A percentile compares a stretch with the other conserved stretches of the same genome.
Conservation (phyloP, 1,284 basidiomycete genomes). For the Moesziomyces globuligerus region DNA sequence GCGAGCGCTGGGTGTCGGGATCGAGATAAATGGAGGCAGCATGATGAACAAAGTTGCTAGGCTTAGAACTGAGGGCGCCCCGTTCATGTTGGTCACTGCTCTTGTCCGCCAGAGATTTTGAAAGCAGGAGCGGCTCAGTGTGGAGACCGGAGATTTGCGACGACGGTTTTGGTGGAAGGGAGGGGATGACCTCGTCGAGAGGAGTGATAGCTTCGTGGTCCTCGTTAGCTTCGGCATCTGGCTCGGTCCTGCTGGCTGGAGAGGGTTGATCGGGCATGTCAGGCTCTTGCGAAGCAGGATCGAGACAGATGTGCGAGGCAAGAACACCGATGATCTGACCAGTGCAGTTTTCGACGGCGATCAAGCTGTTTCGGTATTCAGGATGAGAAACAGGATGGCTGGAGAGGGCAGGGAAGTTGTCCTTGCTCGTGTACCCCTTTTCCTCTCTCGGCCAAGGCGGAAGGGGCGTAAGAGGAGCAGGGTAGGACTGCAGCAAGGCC, state of each 20-base stretch:
- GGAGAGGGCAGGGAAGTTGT: constrained; percentile 18
- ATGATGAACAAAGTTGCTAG: constrained; percentile 13
- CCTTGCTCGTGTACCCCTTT: constrained; percentile 38
- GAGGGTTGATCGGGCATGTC: neutral
- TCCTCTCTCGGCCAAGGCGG: constrained; percentile 33
- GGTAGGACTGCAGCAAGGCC: constrained; percentile 34
- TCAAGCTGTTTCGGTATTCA: constrained; percentile 50
- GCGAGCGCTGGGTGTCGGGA: neutral
- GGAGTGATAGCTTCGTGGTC: constrained; percentile 24
- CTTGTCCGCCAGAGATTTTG: neutral
- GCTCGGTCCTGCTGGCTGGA: constrained; percentile 7
- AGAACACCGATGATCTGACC: constrained; percentile 53
- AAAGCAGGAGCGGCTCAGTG: neutral
- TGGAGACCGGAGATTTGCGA: constrained; percentile 1
- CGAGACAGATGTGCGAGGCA: constrained; percentile 42
- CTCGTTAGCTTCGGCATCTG: constrained; percentile 3
- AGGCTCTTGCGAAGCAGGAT: neutral
- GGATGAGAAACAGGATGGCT: constrained; percentile 1
- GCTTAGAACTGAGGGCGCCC: constrained; percentile 5
- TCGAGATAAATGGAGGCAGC: constrained; percentile 36
- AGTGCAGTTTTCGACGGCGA: constrained; percentile 56
- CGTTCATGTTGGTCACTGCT: neutral
- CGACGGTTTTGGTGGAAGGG: neutral
- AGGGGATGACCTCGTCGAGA: constrained; percentile 10
- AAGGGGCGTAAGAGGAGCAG: constrained; percentile 14